Conservation (phyloP, 495 filamentous ascomycete genomes). For the Paragyromitra xinjiangensis region DNA sequence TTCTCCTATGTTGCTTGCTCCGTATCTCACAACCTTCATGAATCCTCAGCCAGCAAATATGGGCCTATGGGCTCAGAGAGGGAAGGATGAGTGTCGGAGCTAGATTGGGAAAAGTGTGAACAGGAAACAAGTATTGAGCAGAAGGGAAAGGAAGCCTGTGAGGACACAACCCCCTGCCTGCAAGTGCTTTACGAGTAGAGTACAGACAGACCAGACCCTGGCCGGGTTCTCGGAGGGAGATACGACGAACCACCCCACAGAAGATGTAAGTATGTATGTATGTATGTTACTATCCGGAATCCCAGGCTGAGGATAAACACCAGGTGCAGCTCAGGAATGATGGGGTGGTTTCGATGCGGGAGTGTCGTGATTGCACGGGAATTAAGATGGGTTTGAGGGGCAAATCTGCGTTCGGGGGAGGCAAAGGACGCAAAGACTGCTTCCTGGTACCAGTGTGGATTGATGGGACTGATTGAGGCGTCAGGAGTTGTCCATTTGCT, state of each 20-base stretch:
- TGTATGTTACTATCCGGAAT: slow-evolving; percentile 47
- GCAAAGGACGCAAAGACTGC: slow-evolving; percentile 32
- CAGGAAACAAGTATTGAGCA: slow-evolving; percentile 44
- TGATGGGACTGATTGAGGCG: slow-evolving; percentile 50
- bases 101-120: slow-evolving; percentile 49
- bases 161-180: slow-evolving; percentile 47
- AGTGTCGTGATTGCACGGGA: slow-evolving; percentile 48
- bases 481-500: slow-evolving; percentile 39
- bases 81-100: slow-evolving; percentile 36
- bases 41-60: slow-evolving; percentile 27
- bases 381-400: slow-evolving; percentile 48
- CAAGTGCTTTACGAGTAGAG: slow-evolving; percentile 39
- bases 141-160: slow-evolving; percentile 44
- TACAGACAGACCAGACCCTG: slow-evolving; percentile 14
- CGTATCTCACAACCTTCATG: slow-evolving; percentile 42
- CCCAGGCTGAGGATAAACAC: slow-evolving; percentile 46
- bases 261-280: slow-evolving; percentile 21
- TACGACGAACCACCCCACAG: slow-evolving; percentile 51
- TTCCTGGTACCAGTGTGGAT: slow-evolving; percentile 34
- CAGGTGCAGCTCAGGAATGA: slow-evolving; percentile 52
- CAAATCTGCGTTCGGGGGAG: slow-evolving; percentile 33
- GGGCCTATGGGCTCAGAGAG: slow-evolving; percentile 10
- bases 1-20: slow-evolving; percentile 17
- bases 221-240: slow-evolving; percentile 33
- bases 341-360: slow-evolving; percentile 39